These are phyloP conservation scores for Aspergillus olivimuriae DNA, from an alignment of 495 filamentous ascomycete genomes.

Conservation along the genomic window DNA sequence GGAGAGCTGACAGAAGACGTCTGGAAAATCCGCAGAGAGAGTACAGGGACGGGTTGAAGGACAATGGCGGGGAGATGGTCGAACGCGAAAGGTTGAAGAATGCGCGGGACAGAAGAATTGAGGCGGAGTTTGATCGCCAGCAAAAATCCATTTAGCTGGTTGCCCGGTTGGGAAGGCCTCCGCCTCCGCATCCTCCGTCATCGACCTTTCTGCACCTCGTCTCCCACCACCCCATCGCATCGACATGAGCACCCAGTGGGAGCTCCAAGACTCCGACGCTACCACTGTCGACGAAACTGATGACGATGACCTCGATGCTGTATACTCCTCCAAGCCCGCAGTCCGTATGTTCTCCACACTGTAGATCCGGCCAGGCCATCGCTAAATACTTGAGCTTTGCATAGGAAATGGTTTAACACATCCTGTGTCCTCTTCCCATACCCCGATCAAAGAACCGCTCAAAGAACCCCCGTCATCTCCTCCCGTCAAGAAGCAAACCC, in stretches of 20 bases:
- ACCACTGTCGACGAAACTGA: conserved; percentile 29
- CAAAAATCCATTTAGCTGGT: conserved; percentile 18
- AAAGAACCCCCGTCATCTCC: no score
- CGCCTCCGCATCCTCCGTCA: conserved; percentile 4
- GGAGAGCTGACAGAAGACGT: no score
- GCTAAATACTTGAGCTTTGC: no score
- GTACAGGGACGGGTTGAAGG: no score
- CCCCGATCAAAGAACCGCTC: conserved; percentile 2
- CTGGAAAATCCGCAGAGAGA: no score
- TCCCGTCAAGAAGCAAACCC: conserved; percentile 10
- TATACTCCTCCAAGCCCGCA: conserved; percentile 13
- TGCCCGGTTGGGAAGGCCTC: conserved; percentile 12
- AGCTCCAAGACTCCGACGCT: conserved; percentile 17
- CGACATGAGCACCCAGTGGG: conserved; percentile 15
- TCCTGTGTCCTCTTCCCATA: not conserved
- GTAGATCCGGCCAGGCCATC: not conserved
- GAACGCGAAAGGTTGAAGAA: no score
- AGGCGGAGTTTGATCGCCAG: not conserved
- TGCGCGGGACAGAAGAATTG: not conserved
- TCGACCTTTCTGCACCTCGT: conserved; percentile 7
- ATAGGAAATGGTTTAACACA: no score
- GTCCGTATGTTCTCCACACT: conserved; percentile 1
- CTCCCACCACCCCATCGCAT: not conserved
- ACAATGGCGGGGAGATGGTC: no score
- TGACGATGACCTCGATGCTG: conserved; percentile 37